Evolutionary conservation across 169 alveolate species (phyloP).

Genomic region (Eimeria maxima): DNA sequence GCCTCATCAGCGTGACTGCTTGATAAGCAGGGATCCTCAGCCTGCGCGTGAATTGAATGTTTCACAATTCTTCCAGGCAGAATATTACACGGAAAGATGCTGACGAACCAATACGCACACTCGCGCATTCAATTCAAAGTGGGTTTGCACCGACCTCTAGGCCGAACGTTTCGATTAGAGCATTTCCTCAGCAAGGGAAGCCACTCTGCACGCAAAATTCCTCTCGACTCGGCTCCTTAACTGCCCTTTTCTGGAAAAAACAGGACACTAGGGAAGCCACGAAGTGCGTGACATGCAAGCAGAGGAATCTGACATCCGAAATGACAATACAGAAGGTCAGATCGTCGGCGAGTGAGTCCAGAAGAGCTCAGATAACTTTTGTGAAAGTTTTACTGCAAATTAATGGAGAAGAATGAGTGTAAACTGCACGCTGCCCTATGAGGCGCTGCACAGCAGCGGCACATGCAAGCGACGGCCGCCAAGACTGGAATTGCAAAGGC

Average conservation of each 20-base stretch:
- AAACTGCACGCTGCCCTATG: background rate
- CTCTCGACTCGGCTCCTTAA: background rate
- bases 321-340: slow-evolving; percentile 4
- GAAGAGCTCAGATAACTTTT: background rate
- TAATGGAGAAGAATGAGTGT: slow-evolving; percentile 6
- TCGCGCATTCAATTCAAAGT: background rate
- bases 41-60: background rate
- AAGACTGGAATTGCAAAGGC: background rate
- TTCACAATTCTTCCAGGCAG: background rate
- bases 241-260: background rate
- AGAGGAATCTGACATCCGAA: background rate
- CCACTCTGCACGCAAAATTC: background rate
- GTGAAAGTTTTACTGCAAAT: slow-evolving; percentile 29
- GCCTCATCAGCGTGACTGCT: slow-evolving; percentile 8
- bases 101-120: background rate
- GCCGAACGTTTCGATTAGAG: background rate
- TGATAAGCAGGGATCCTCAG: background rate
- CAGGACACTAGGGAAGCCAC: slow-evolving; percentile 61
- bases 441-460: slow-evolving; percentile 64
- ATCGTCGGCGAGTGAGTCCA: slow-evolving; percentile 25
- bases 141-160: slow-evolving; percentile 26
- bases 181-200: background rate
- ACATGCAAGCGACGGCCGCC: slow-evolving; percentile 77
- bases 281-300: slow-evolving; percentile 22
- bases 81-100: background rate